Percentiles rank a stretch among this genome's conserved stretches.
Conservation (phyloP, 164 flowering plant species). For the Protea cynaroides region DNA sequence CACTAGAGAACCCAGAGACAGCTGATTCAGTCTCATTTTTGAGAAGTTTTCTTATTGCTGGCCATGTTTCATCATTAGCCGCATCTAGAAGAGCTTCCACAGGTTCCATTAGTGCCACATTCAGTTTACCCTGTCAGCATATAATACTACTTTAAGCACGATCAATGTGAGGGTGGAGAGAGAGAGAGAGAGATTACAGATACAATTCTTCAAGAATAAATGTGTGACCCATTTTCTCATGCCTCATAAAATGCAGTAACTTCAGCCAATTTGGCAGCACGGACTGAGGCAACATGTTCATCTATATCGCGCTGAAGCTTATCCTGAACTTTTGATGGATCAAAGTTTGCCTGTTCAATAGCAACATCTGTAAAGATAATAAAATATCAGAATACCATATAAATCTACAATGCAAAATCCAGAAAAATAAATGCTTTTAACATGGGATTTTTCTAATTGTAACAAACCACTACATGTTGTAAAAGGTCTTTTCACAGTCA, state of each 20-base stretch:
- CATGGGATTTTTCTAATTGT: too few species aligned
- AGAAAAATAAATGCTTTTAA: too few species aligned
- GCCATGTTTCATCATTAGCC: constrained; percentile 86
- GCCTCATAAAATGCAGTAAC: constrained; percentile 74
- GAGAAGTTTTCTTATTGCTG: constrained; percentile 81
- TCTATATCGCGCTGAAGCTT: constrained; percentile 84
- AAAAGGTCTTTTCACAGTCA: too few species aligned
- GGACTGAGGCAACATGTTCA: constrained; percentile 73
- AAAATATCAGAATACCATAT: constrained; percentile 1
- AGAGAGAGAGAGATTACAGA: background rate
- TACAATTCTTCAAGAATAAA: background rate
- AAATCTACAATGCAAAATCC: too few species aligned
- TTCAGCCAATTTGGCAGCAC: constrained; percentile 72
- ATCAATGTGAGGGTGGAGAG: background rate
- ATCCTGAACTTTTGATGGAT: constrained; percentile 67
- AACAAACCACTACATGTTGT: too few species aligned
- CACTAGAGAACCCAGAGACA: constrained; percentile 56
- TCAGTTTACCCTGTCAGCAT: constrained; percentile 54
- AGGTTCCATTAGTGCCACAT: constrained; percentile 73
- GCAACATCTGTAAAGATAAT: constrained; percentile 45
- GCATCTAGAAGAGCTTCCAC: constrained; percentile 89
- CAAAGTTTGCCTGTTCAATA: constrained; percentile 73
- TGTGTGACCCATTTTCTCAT: background rate
- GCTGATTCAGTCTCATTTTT: constrained; percentile 71
- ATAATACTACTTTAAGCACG: background rate